Evolutionary conservation across 2,329 filamentous ascomycete genomes (phyloP).

Genomic region (Diaporthe sp.): DNA sequence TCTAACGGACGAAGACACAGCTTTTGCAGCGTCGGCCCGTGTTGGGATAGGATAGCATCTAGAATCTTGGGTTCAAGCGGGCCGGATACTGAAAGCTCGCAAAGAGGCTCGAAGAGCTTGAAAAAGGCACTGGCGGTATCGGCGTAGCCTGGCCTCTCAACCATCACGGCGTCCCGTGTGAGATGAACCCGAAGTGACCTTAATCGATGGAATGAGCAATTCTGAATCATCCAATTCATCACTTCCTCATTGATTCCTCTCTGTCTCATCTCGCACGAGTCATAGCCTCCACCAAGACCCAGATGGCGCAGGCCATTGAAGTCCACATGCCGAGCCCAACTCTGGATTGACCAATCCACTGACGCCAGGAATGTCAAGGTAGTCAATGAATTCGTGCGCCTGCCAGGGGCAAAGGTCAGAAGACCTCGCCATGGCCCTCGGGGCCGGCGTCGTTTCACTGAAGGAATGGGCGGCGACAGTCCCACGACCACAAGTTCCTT

Average conservation of each 20-base stretch:
- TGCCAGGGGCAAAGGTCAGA: not conserved
- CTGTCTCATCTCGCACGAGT: too few species aligned
- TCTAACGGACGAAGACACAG: conserved; percentile 4
- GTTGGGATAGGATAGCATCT: conserved; percentile 12
- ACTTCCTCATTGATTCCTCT: not conserved
- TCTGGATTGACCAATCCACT: not conserved
- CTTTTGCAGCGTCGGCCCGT: conserved; percentile 12
- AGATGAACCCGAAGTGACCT: not conserved
- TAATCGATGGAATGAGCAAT: conserved; percentile 20
- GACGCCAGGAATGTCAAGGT: conserved; percentile 1
- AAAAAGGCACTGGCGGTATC: not conserved
- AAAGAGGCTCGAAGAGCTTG: conserved; percentile 17
- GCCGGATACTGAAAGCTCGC: conserved; percentile 13
- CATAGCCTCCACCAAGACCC: conserved; percentile 12
- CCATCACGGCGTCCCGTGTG: not conserved
- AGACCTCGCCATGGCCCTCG: conserved; percentile 32
- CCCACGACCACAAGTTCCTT: conserved; percentile 4
- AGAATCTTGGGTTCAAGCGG: conserved; percentile 11
- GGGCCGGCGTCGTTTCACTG: too few species aligned
- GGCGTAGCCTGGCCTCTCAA: conserved; percentile 6
- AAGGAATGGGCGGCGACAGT: too few species aligned
- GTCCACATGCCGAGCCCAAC: conserved; percentile 22
- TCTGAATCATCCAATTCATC: not conserved
- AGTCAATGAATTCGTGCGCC: not conserved
- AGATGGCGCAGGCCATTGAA: conserved; percentile 9